These are phyloP conservation scores for Lithospermum erythrorhizon DNA, from an alignment of 257 asterid species.

Conservation along the genomic window DNA sequence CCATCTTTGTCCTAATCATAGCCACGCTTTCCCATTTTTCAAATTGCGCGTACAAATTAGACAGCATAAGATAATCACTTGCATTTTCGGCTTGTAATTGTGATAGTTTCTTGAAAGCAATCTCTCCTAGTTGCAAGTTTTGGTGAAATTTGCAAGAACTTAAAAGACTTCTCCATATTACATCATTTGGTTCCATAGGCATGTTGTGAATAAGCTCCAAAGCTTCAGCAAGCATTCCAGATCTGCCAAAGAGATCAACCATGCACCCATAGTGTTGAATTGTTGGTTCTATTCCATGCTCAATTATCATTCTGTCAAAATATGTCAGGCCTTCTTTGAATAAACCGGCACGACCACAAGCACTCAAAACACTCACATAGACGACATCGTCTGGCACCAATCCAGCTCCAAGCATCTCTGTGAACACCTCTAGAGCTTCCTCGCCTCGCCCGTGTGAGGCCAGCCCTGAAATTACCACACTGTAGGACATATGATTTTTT, in stretches of 20 bases:
- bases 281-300: slow-evolving; percentile 41
- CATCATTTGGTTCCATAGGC: slow-evolving; percentile 54
- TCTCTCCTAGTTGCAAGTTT: slow-evolving; percentile 40
- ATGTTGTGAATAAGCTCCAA: slow-evolving; percentile 41
- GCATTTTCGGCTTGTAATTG: slow-evolving; percentile 31
- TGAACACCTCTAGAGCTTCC: slow-evolving; percentile 44
- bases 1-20: slow-evolving; percentile 30
- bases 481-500: slow-evolving; percentile 49
- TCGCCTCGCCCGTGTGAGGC: slow-evolving; percentile 49
- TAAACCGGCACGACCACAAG: slow-evolving; percentile 56
- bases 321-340: slow-evolving; percentile 40
- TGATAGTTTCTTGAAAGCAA: slow-evolving; percentile 36
- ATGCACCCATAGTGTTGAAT: slow-evolving; percentile 76
- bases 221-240: slow-evolving; percentile 48
- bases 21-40: slow-evolving; percentile 50
- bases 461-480: slow-evolving; percentile 57
- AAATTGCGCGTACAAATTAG: slow-evolving; percentile 54
- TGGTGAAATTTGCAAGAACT: slow-evolving; percentile 50
- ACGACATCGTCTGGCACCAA: slow-evolving; percentile 53
- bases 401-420: slow-evolving; percentile 47
- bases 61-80: slow-evolving; percentile 51
- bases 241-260: slow-evolving; percentile 65
- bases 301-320: slow-evolving; percentile 41
- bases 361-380: slow-evolving; percentile 56
- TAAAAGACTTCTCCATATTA: slow-evolving; percentile 67